Conservation (phyloP, 306 rosid species). For the Carpinus fangiana region DNA sequence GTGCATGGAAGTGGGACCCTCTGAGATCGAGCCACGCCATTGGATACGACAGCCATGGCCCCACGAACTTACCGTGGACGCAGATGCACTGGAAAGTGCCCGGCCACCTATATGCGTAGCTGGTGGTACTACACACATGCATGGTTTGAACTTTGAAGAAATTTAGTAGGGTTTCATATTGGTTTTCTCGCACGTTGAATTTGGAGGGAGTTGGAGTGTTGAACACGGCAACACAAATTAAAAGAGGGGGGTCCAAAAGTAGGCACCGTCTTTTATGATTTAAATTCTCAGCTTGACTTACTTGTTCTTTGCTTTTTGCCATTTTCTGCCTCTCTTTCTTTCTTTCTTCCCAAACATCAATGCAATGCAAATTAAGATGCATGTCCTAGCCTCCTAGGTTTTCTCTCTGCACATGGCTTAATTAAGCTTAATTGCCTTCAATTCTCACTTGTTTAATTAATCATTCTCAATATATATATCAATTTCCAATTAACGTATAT, state of each 20-base stretch:
- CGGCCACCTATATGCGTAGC: neutral
- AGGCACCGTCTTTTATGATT: slow-evolving; percentile 79
- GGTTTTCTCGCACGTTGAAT: slow-evolving; percentile 39
- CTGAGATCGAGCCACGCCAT: neutral
- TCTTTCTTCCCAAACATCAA: neutral
- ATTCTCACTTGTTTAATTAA: too few relatives aligned
- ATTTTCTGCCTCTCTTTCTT: slow-evolving; percentile 3
- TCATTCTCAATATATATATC: too few relatives aligned
- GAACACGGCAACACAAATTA: slow-evolving; percentile 58
- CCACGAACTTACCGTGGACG: slow-evolving; percentile 27
- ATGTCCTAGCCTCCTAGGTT: too few relatives aligned
- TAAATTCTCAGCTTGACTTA: slow-evolving; percentile 30
- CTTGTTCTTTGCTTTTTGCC: slow-evolving; percentile 8
- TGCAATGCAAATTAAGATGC: neutral
- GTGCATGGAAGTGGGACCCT: slow-evolving; percentile 48
- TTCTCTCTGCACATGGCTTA: too few relatives aligned
- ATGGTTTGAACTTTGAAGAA: slow-evolving; percentile 24
- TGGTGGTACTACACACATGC: neutral
- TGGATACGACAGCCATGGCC: slow-evolving; percentile 14
- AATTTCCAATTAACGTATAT: too few relatives aligned
- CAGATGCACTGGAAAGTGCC: slow-evolving; percentile 26
- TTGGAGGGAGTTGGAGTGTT: slow-evolving; percentile 53
- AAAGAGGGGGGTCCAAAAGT: slow-evolving; percentile 63
- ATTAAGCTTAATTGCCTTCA: too few relatives aligned
- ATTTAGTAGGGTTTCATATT: slow-evolving; percentile 24